These are phyloP conservation scores for Oryza glumipatula DNA, from an alignment of 176 grass and related monocot species.

Conservation along the genomic window DNA sequence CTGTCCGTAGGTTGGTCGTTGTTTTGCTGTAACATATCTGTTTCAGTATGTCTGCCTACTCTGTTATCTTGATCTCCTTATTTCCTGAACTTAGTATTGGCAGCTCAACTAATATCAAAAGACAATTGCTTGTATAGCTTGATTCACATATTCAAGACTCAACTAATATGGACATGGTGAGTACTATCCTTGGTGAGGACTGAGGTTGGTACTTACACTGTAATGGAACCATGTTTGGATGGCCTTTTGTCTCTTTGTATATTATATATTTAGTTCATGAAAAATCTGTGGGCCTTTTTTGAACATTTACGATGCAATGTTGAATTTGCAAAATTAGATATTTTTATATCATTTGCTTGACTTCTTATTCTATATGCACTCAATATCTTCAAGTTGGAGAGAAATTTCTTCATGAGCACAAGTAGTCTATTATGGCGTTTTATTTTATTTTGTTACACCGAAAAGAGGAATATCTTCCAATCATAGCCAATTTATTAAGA, in stretches of 20 bases:
- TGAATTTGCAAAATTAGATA: conserved; percentile 4
- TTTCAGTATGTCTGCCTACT: conserved; percentile 18
- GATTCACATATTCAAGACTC: too few relatives aligned
- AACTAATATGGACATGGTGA: too few relatives aligned
- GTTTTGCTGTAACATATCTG: neutral
- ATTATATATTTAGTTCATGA: neutral
- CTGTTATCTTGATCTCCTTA: conserved; percentile 10
- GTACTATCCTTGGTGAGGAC: neutral
- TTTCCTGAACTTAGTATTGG: neutral
- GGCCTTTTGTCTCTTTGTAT: neutral
- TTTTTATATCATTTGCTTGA: conserved; percentile 10
- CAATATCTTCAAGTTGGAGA: conserved; percentile 14
- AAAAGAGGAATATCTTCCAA: neutral
- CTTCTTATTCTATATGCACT: neutral
- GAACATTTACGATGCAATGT: neutral
- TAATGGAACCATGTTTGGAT: conserved; percentile 13
- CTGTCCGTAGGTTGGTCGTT: neutral
- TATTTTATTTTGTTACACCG: neutral
- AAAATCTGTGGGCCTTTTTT: neutral
- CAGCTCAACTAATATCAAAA: conserved; percentile 1
- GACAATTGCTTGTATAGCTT: neutral
- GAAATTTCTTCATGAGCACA: neutral
- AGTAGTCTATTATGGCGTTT: neutral
- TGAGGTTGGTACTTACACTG: neutral
- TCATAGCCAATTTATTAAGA: conserved; percentile 11